Base-by-base conservation (phyloP, 2,329 filamentous ascomycete species). In the Colletotrichum simmondsii region DNA sequence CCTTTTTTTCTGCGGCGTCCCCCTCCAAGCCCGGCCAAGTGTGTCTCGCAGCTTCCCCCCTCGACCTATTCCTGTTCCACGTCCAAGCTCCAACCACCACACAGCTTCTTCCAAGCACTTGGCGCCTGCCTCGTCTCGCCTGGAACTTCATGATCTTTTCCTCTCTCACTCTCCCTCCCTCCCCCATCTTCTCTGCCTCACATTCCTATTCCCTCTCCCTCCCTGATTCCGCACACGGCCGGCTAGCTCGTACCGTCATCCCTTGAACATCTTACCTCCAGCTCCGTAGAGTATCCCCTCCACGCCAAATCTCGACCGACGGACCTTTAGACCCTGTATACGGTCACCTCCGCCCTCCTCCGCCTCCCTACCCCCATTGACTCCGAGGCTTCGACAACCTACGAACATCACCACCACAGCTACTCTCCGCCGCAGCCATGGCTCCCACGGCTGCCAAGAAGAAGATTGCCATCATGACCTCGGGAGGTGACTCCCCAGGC, bases 401-500 rank as follows among this genome's bases (percentile, higher is more conserved):
- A 32, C 60, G 60, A 65, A 57, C n/a, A 65, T 24, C 32, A 57
- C 53, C 28, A 24, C 28, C 58, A 56, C 35, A 19, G 37, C 19
- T 14, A 22, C 22, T 28, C 10, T 28, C 46, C 58, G 52, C 74
- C 68, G 53, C 75, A 75, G 80, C 72, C 64, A 87, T 88, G 87
- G 82, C 70, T 58, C 59, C 66, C 64, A 87, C 88, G 86, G 82
- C 70, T 57, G 60, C 66, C 35, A 90, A 87, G 79, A 91, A 91
- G 83, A 90, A 90, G 83, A 96, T 98, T 81, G 95, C 92, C 76
- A 92, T 98, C 82, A 95, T 98, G 92, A 98, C 95, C 80, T 97
- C 94, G 77, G 95, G 95, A 80, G 95, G 95, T 80, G 95, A 98
- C 88, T 94, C 95, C 76, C 95, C 95, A 2, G 95, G 95, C 81